Evolutionary conservation across 495 filamentous ascomycete genomes (phyloP).

Genomic region (Penicillium cosmopolitanum): DNA sequence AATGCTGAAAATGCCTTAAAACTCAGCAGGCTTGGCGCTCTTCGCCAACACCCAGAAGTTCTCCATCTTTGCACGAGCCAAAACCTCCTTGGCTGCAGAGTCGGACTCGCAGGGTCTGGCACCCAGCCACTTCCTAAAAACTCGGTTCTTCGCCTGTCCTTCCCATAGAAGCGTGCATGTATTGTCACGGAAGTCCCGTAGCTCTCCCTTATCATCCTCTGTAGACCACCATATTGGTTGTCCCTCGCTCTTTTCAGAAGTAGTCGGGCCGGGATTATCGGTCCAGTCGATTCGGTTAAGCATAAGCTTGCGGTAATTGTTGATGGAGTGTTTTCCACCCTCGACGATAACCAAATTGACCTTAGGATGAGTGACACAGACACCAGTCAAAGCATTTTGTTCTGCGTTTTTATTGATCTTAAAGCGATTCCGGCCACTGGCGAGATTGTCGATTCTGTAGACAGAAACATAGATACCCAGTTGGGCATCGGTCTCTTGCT

Average conservation of each 20-base stretch:
- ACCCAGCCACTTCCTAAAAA: slow-evolving; percentile 81
- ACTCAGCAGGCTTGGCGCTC: slow-evolving; percentile 53
- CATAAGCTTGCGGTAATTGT: slow-evolving; percentile 87
- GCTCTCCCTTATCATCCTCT: slow-evolving; percentile 75
- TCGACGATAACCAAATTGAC: slow-evolving; percentile 91
- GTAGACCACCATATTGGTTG: slow-evolving; percentile 72
- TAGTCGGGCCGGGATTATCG: slow-evolving; percentile 75
- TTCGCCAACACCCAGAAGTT: slow-evolving; percentile 96
- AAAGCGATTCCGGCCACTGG: slow-evolving; percentile 89
- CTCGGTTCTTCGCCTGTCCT: slow-evolving; percentile 75
- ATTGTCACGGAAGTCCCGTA: slow-evolving; percentile 80
- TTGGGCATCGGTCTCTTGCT: slow-evolving; percentile 86
- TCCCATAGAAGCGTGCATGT: slow-evolving; percentile 84
- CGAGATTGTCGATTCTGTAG: slow-evolving; percentile 84
- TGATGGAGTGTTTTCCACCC: slow-evolving; percentile 79
- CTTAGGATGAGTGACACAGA: slow-evolving; percentile 86
- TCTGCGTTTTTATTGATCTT: slow-evolving; percentile 92
- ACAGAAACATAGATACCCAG: slow-evolving; percentile 83
- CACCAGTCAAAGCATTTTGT: slow-evolving; percentile 79
- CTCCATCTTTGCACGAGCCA: slow-evolving; percentile 85
- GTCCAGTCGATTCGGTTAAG: slow-evolving; percentile 92
- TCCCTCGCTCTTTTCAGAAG: slow-evolving; percentile 62
- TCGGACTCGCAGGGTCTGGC: slow-evolving; percentile 87
- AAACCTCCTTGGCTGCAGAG: slow-evolving; percentile 77
- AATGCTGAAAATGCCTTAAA: slow-evolving; percentile 13